Conservation (phyloP, 1,139 yeast genomes). For the Saccharomyces hybrid region DNA sequence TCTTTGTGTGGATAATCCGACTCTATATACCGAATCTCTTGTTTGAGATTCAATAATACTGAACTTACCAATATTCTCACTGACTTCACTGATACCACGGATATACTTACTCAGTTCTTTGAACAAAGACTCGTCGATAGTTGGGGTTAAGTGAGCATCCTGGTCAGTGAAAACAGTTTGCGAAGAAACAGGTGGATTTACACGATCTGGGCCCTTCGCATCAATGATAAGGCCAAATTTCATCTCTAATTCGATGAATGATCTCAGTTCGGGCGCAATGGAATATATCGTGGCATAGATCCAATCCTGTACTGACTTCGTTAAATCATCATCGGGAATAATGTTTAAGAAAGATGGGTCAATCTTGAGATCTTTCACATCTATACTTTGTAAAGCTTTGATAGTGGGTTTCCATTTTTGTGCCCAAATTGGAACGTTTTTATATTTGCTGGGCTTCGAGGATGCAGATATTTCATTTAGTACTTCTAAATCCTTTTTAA, state of each 20-base stretch:
- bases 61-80: slow-evolving; percentile 39
- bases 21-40: slow-evolving; percentile 36
- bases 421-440: slow-evolving; percentile 75
- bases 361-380: slow-evolving; percentile 27
- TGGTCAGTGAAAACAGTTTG: slow-evolving; percentile 58
- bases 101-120: slow-evolving; percentile 51
- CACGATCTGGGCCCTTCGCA: slow-evolving; percentile 46
- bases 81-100: slow-evolving; percentile 44
- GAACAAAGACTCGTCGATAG: slow-evolving; percentile 62
- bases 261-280: slow-evolving; percentile 51
- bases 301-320: slow-evolving; percentile 83
- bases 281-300: slow-evolving; percentile 70
- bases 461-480: slow-evolving; percentile 27
- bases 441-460: slow-evolving; percentile 56
- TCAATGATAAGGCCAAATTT: slow-evolving; percentile 74
- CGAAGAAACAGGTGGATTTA: slow-evolving; percentile 64
- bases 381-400: slow-evolving; percentile 29
- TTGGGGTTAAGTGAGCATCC: slow-evolving; percentile 59
- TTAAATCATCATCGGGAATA: slow-evolving; percentile 75
- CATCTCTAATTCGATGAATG: slow-evolving; percentile 69
- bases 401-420: slow-evolving; percentile 56
- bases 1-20: slow-evolving; percentile 35
- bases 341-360: slow-evolving; percentile 55
- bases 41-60: slow-evolving; percentile 35
- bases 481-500: slow-evolving; percentile 28